Conservation (phyloP, 106 monocot genomes). For the Dendrobium officinale region DNA sequence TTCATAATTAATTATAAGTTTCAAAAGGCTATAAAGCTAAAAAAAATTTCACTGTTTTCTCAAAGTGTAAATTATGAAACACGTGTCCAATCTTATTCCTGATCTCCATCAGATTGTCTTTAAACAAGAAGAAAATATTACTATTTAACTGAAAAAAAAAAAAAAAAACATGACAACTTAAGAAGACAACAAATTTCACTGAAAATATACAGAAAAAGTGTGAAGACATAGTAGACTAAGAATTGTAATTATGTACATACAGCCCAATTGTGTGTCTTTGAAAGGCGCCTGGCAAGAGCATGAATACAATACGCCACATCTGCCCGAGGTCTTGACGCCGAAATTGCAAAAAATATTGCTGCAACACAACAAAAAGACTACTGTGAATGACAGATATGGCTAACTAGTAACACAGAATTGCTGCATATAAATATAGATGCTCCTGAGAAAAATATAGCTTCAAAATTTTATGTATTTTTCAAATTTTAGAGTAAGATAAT, state of each 20-base stretch:
- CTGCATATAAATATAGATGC: background rate
- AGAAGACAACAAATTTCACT: background rate
- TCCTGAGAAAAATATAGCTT: background rate
- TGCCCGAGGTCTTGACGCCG: conserved; percentile 76
- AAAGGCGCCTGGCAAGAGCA: conserved; percentile 76
- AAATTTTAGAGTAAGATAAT: background rate
- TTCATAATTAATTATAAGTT: background rate
- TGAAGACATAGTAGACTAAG: no score
- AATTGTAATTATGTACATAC: conserved; percentile 26
- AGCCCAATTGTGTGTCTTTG: conserved; percentile 89
- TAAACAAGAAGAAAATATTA: background rate
- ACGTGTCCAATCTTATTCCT: background rate
- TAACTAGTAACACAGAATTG: background rate
- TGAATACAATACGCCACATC: conserved; percentile 91
- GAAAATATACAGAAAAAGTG: background rate
- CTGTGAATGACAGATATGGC: background rate
- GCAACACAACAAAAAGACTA: conserved; percentile 9
- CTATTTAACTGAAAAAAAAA: background rate
- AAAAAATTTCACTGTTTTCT: background rate
- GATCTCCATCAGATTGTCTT: background rate
- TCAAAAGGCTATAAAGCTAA: background rate
- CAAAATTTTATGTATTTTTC: background rate
- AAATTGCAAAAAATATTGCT: conserved; percentile 84
- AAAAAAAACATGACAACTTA: no score
- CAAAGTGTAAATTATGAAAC: background rate